Percentiles rank a stretch among this genome's conserved stretches.
Evolutionary conservation across 306 rosid genomes (phyloP).

Genomic region (Citrullus mucosospermus): DNA sequence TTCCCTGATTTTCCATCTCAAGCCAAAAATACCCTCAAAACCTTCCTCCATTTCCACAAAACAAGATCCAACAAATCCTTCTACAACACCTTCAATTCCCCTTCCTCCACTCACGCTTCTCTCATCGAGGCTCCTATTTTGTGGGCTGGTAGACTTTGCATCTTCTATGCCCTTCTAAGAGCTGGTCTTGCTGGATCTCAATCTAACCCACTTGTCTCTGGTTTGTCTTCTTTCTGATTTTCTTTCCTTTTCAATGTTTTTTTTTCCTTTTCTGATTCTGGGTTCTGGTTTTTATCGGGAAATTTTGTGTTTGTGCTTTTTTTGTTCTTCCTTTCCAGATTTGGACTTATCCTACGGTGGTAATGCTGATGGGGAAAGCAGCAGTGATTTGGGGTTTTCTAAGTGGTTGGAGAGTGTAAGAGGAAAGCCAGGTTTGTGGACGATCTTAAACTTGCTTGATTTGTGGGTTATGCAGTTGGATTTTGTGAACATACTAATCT

Average conservation of each 20-base stretch:
- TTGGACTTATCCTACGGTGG: conserved; percentile 30
- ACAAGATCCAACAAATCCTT: conserved; percentile 7
- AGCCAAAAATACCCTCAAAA: conserved; percentile 21
- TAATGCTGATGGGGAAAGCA: conserved; percentile 25
- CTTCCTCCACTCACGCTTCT: conserved; percentile 30
- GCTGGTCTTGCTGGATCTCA: conserved; percentile 88
- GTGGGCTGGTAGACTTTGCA: conserved; percentile 77
- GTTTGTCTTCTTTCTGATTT: conserved; percentile 13
- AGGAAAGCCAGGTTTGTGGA: conserved; percentile 66
- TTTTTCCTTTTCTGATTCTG: background rate
- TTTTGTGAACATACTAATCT: background rate
- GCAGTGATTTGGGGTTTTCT: conserved; percentile 76
- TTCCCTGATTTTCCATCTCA: conserved; percentile 20
- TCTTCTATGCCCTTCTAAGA: conserved; percentile 77
- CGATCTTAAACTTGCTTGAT: background rate
- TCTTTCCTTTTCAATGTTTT: background rate
- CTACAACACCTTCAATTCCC: background rate
- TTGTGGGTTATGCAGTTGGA: background rate
- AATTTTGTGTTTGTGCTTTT: background rate
- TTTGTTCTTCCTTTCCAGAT: conserved; percentile 22
- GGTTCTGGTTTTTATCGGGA: background rate
- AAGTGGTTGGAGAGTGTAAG: conserved; percentile 55
- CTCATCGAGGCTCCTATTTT: conserved; percentile 67
- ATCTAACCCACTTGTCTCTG: conserved; percentile 66
- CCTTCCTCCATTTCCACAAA: conserved; percentile 18